Evolutionary conservation across 148 eudicot species (phyloP), one percentile per base, ranked within the genome.

Genomic region (Gaultheria prostrata): DNA sequence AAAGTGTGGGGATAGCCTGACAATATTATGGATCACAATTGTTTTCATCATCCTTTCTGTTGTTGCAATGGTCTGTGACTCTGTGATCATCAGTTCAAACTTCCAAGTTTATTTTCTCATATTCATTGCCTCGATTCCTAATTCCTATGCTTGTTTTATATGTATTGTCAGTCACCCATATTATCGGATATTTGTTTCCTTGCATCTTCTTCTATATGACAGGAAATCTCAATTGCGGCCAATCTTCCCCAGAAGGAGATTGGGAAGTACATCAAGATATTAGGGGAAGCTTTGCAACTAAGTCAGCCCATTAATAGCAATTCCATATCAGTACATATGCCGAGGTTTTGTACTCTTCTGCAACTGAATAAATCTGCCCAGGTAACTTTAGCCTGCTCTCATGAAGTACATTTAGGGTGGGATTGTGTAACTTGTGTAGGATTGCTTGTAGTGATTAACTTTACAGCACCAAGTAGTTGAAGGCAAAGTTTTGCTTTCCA

Each of bases 271-370:
- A 96, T 96, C 75, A 96, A 96, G 91, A 96, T 96, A 82, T 89
- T 96, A 59, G 99, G 99, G 88, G 99, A 96, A 91, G 98, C 99
- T 92, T 84, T 96, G 75, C 99, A 96, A 83, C 90, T 96, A 78
- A 94, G 98, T 82, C 99, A 96, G 82, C 99, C 99, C n/a, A 89
- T 94, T 59, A 96, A 96, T 86, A 96, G 99, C 91, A 96, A 96
- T 84, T 96, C 99, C 71, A 96, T 96, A 85, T 92, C 98, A 72
- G 99, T 96, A 48, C 99, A 96, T 86, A 96, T 96, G 99, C 99
- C 98, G 7, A 91, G 99, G 80, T 96, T 96, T 85, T 96, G 99
- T 84, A 96, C 93, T 49, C 99, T 96, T 83, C 98, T 96, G 73
- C 99, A 96, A 80, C 98, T 96, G 83, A 96, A 96, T 88, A 96